Evolutionary conservation across 176 grass and related monocot genomes (phyloP), one percentile per base, ranked within the genome.

Genomic region (Leersia perrieri): DNA sequence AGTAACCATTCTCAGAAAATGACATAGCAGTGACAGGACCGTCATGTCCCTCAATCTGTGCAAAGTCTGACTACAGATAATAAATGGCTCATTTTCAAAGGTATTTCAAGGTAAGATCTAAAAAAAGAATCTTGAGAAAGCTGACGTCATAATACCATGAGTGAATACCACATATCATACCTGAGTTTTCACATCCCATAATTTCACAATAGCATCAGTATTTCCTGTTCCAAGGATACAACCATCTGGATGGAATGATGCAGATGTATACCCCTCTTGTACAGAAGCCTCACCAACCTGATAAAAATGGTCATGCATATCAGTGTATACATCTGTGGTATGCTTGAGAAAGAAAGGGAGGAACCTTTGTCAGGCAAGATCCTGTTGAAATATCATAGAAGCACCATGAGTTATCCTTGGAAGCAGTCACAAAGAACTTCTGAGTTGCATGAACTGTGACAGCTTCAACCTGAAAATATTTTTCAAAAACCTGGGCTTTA

Each of bases 1-100:
- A 99, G 84, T 99, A 99, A 76, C 96, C 92, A 89, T 99, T 99
- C 85, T 99, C 92, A 68, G 96, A 99, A 66, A 99, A 99, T 16
- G 96, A 95, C 90, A 99, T 84, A 75, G 96, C 92, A 66, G 92
- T 95, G 31, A 98, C 96, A 61, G 90, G 75, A 73, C 96, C 96
- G 20, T 74, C 61, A 86, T 98, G 96, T 29, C 92, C 96, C 65
- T 93, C 84, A 79, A 98, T 95, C 62, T 88, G 93, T 25, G 92
- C 88, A 53, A 91, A 92, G 90, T 91, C 91, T 68, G 86, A 69
- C 96, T 98, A 76, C 36, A 93, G 35, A 73, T 2, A 44, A 83
- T 76, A 35, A 67, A 77, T 32, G 34, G 34, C 28, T 60, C 66
- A 72, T 88, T 70, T n/a, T n/a, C n/a, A n/a, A n/a, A n/a, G n/a